A percentile compares a stretch with the other conserved stretches of the same genome.
Conservation (phyloP, 2,329 filamentous ascomycete genomes). For the Fusarium transvaalense region DNA sequence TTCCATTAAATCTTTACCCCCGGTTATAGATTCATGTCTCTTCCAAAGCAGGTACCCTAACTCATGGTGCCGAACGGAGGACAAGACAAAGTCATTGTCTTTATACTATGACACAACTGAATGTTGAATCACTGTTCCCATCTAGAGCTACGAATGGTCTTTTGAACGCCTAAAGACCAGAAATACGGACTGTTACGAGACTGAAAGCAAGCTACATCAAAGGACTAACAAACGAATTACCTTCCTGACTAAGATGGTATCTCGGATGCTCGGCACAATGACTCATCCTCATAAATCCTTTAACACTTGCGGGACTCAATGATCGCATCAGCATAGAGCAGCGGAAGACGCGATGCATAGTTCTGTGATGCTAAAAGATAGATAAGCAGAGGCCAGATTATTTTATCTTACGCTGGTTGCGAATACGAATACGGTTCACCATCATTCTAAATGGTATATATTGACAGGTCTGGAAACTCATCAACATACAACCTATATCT, state of each 20-base stretch:
- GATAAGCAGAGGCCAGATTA: not conserved
- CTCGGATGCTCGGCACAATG: not conserved
- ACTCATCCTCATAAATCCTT: not conserved
- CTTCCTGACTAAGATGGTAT: not conserved
- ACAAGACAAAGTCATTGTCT: no score
- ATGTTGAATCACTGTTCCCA: no score
- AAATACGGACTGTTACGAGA: no score
- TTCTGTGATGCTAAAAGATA: not conserved
- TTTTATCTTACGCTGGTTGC: not conserved
- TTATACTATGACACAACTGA: no score
- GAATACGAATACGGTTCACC: not conserved
- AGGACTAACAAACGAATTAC: not conserved
- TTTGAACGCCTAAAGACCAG: no score
- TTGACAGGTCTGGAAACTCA: not conserved
- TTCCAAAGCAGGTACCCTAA: no score
- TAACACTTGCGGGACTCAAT: not conserved
- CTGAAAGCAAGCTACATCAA: not conserved
- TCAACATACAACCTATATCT: rapidly evolving
- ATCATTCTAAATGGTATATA: not conserved
- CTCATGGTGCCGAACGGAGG: no score
- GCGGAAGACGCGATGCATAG: not conserved
- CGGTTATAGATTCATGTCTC: no score
- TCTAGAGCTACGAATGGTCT: no score
- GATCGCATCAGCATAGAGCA: not conserved
- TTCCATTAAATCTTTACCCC: no score